Evolutionary conservation across 2,329 filamentous ascomycete genomes (phyloP), one percentile per base, ranked within the genome.

Genomic region (Penicillium expansum): DNA sequence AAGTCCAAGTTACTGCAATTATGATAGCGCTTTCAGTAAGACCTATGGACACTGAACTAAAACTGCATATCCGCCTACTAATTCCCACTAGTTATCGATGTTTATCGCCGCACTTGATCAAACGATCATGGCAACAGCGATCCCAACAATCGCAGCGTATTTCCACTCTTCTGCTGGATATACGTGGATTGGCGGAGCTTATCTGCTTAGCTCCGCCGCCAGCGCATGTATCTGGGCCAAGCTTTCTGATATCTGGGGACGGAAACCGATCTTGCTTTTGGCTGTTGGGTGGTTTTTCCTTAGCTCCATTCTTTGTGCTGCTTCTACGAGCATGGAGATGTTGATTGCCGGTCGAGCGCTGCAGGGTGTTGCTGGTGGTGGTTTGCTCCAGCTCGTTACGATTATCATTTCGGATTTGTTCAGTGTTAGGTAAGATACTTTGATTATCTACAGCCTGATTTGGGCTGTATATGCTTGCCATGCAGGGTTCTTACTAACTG

Each of bases 171-270:
- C 84, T 3, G 77, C 83, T 16, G 89, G 88, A 24, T 92, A 91
- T 73, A 85, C 86, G 14, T 92, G 89, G 90, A 88, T 93, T 58
- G 89, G 89, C 1, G 86, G 83, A 29, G 84, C 89, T 0, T 92
- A 89, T 70, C 77, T 91, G 4, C 82, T 92, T 11, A 86, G 86
- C 16, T 85, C 85, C 65, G 86, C 88, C 0, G 86, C 88, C 0
- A 80, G 80, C 2, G 84, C 83, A 0, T 87, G 88, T 0, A 82
- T 88, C n/a, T 92, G 89, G 89, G 87, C 86, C 4, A 83, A 83
- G 49, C 63, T 83, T 1, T 80, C 76, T 3, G 82, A 85, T 61
- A 85, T 85, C 35, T 85, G 81, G 79, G 82, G 82, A 16, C 76
- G 83, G 1, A 85, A 85, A 61, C 73, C 76, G 3, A 81, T 83